Base-by-base conservation (phyloP, 2,329 filamentous ascomycete species). In the Beauveria pseudobassiana region DNA sequence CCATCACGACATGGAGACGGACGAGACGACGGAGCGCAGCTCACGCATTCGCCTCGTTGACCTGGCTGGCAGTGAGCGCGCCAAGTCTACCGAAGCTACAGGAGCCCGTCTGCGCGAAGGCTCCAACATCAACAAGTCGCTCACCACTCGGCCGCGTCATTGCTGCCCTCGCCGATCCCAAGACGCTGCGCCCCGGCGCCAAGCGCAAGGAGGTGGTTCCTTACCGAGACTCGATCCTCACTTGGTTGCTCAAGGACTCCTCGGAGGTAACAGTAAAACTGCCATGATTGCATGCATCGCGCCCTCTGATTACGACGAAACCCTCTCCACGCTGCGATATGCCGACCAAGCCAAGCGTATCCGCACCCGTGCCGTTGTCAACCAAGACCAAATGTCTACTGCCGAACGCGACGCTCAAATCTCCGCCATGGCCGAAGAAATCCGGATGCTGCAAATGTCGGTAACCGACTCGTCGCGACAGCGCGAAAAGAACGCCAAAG, bases 261-360 rank as follows among this genome's bases (percentile, higher is more conserved):
- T 99, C 0, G 95, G 95, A 14, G 95, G 95, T 61, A 99, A 99
- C 81, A 93, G 88, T 71, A 99, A 98, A 76, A 99, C 95, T 10
- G 95, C 95, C 64, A 99, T 99, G 95, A 97, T 99, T 69, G 95
- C 95, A 9, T 98, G 95, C 73, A 96, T 99, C 68, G 88, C 92
- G 5, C 95, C 95, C 0, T 88, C 90, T 0, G 95, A 99, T 76
- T 98, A 99, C 72, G 95, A 99, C 62, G 95, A 99, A 74, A 99
- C 95, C 0, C 83, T 99, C 1, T 96, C 91, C 2, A 99, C 95
- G 1, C 85, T 99, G 14, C 91, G 95, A 43, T 99, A 99, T 74
- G 95, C 95, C 22, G 93, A 99, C 74, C 93, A 98, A 76, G 95
- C 95, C 64, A 99, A 99, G 80, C 89, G 90, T 62, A 99, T 99